Evolutionary conservation across 441 rosid species (phyloP), one percentile per base, ranked within the genome.

Genomic region (Aquilaria agallochum): DNA sequence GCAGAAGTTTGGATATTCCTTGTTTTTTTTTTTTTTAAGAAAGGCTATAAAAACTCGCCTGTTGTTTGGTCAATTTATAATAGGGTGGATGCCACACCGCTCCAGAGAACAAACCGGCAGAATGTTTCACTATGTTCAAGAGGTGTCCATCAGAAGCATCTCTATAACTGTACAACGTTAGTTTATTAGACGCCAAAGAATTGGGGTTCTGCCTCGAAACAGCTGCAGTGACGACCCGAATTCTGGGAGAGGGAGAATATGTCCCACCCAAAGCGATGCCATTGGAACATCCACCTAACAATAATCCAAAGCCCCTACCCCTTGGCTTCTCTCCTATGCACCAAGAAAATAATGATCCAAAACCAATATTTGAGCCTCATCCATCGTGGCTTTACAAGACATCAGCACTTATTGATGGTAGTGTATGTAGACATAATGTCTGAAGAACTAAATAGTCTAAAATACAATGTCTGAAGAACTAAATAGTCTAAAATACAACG

Each of bases 41-140:
- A 34, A 34, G 40, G 40, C 5, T 8, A 4, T 36, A 36, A 36
- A 36, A 36, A 4, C 33, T 12, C 44, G 31, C 42, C 10, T 32
- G 15, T 3, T 14, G 7, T 27, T 52, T 27, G 58, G 57, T 58
- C 63, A 66, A 48, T 5, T 20, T 51, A 51, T 62, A 49, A 2
- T 42, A 62, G 65, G 58, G 65, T 36, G 65, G 65, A 52, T 27
- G 55, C 5, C 55, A 52, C 14, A 52, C 55, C 27, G 55, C 55
- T 52, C 42, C 42, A 36, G 55, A 52, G 33, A 15, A 5, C 31
- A 52, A 27, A 10, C 55, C 55, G 9, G 31, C 27, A 8, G 66
- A 62, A 59, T 62, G 72, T 54, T 62, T 63, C 31, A 10, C 55
- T 8, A 7, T 52, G 55, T 52, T 20, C 11, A 52, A 52, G 31